A percentile compares a stretch with the other conserved stretches of the same genome.
Evolutionary conservation across 495 filamentous ascomycete species (phyloP).

Genomic region (Aspergillus heteromorphus): DNA sequence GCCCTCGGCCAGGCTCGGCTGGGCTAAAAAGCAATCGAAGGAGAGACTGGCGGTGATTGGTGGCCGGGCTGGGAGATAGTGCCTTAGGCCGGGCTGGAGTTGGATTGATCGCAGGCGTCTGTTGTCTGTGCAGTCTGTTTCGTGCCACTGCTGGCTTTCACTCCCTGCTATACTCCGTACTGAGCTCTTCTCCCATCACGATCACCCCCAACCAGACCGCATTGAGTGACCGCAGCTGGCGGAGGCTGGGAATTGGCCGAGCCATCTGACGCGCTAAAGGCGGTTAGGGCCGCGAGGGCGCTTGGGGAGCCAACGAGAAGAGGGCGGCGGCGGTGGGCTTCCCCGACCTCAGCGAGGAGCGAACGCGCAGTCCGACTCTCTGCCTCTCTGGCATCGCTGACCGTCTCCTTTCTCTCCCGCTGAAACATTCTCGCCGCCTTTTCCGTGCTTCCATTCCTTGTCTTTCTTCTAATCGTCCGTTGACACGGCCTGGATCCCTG

Average conservation of each 20-base stretch:
- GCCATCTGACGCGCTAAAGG: too few species aligned
- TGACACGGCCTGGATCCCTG: conserved; percentile 22
- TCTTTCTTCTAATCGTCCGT: conserved; percentile 10
- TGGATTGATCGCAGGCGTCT: neutral
- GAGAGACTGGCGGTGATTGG: neutral
- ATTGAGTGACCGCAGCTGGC: too few species aligned
- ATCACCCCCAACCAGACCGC: too few species aligned
- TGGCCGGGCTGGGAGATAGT: neutral
- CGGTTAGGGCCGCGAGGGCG: conserved; percentile 18
- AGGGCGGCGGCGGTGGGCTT: conserved; percentile 14
- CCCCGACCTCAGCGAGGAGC: conserved; percentile 16
- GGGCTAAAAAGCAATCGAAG: conserved; percentile 2
- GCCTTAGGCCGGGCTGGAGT: neutral
- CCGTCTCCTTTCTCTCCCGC: conserved; percentile 8
- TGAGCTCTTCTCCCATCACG: too few species aligned
- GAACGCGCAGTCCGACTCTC: conserved; percentile 13
- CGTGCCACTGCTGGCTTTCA: too few species aligned
- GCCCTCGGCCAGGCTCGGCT: neutral
- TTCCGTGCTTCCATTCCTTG: conserved; percentile 2
- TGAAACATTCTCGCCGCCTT: conserved; percentile 1
- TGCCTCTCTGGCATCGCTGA: conserved; percentile 4
- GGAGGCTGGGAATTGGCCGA: too few species aligned
- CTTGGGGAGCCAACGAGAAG: conserved; percentile 16
- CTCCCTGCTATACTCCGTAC: too few species aligned
- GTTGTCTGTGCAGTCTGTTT: too few species aligned